These are phyloP conservation scores for Diutina neorugosa DNA, from an alignment of 1,139 yeast species.

Conservation along the genomic window DNA sequence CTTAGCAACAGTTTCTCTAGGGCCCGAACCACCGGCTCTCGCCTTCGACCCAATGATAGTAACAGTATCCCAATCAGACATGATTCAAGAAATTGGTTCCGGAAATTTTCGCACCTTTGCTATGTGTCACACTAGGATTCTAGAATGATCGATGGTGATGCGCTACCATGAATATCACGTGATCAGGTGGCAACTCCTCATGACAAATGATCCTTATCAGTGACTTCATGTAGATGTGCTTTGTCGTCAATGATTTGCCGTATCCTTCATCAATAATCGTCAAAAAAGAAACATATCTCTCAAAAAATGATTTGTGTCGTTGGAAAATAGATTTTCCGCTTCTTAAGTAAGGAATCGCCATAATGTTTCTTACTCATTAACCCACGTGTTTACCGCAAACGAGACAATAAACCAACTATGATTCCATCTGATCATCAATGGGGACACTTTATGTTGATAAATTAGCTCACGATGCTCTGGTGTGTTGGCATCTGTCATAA, in stretches of 20 bases:
- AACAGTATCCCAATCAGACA: constrained; percentile 60
- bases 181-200: not conserved
- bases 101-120: not conserved
- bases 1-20: constrained; percentile 76
- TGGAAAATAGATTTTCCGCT: too few relatives aligned
- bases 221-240: not conserved
- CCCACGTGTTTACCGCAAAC: not conserved
- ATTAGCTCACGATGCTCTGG: too few relatives aligned
- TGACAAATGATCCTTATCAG: not conserved
- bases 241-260: too few relatives aligned
- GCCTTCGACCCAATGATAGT: constrained; percentile 84
- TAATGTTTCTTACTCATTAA: too few relatives aligned
- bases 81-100: not conserved
- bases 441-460: too few relatives aligned
- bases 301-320: too few relatives aligned
- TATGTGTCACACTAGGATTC: not conserved
- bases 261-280: too few relatives aligned
- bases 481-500: too few relatives aligned
- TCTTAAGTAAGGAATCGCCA: too few relatives aligned
- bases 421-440: too few relatives aligned
- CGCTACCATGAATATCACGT: not conserved
- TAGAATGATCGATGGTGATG: not conserved
- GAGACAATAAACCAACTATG: too few relatives aligned
- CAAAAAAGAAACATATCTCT: too few relatives aligned
- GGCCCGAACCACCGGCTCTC: constrained; percentile 81